Conservation (phyloP, 2,329 filamentous ascomycete genomes). For the Hymenoscyphus albidus region DNA sequence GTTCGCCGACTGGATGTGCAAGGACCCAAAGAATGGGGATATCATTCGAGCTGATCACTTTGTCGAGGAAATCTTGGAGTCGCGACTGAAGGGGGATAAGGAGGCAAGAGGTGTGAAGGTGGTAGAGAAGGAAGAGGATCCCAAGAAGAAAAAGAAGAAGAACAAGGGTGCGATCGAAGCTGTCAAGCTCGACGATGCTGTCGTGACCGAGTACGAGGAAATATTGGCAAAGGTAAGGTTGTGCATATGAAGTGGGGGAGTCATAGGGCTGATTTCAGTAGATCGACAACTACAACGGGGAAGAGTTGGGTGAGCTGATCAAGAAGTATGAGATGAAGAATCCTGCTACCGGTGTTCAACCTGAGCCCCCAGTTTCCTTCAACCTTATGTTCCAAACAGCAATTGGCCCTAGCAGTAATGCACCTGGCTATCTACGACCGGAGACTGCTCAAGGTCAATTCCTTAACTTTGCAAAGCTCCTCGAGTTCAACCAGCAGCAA, state of each 20-base stretch:
- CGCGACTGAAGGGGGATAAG: slow-evolving; percentile 83
- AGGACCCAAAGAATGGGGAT: slow-evolving; percentile 95
- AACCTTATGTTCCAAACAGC: slow-evolving; percentile 98
- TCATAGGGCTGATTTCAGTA: slow-evolving; percentile 29
- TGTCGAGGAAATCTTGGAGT: slow-evolving; percentile 89
- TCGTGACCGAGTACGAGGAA: slow-evolving; percentile 88
- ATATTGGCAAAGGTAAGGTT: slow-evolving; percentile 64
- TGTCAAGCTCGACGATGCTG: slow-evolving; percentile 80
- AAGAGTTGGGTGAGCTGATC: slow-evolving; percentile 83
- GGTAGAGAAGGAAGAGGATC: slow-evolving; percentile 68
- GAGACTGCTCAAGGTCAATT: slow-evolving; percentile 98
- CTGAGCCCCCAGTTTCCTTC: slow-evolving; percentile 81
- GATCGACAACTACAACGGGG: slow-evolving; percentile 92
- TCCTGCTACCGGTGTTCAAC: slow-evolving; percentile 71
- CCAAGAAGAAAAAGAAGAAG: slow-evolving; percentile 85
- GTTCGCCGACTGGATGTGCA: slow-evolving; percentile 96
- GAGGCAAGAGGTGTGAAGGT: slow-evolving; percentile 82
- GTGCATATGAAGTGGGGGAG: not conserved
- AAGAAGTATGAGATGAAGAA: slow-evolving; percentile 88
- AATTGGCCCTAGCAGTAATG: slow-evolving; percentile 87
- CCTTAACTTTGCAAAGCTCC: slow-evolving; percentile 91
- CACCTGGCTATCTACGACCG: slow-evolving; percentile 80
- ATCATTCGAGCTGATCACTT: slow-evolving; percentile 95
- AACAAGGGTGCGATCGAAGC: slow-evolving; percentile 69
- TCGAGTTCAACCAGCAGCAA: slow-evolving; percentile 90